Evolutionary conservation across 805 yeast genomes (phyloP).

Genomic region (Naumovozyma dairenensis): DNA sequence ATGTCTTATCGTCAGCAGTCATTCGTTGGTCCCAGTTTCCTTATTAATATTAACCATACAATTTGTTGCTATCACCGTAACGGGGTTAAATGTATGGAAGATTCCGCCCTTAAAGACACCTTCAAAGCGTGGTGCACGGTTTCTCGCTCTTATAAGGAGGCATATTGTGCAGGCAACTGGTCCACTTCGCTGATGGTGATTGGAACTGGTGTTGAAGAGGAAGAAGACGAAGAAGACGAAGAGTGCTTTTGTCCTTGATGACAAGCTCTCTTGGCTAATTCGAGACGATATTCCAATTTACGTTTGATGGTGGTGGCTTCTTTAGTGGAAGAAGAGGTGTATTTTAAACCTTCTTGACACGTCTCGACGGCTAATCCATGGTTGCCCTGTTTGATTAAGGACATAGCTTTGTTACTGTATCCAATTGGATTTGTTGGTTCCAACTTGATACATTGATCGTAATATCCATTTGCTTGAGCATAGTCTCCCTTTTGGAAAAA

Average conservation of each 20-base stretch:
- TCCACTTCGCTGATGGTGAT: constrained; percentile 37
- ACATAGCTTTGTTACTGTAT: constrained; percentile 61
- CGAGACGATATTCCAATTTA: constrained; percentile 46
- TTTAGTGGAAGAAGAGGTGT: constrained; percentile 5
- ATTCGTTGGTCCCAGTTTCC: too few relatives aligned
- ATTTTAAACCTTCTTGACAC: constrained; percentile 39
- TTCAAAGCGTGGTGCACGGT: too few relatives aligned
- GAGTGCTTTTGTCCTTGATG: too few relatives aligned
- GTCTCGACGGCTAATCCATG: constrained; percentile 42
- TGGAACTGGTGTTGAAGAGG: background rate
- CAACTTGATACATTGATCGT: constrained; percentile 44
- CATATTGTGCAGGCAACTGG: constrained; percentile 33
- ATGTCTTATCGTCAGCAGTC: too few relatives aligned
- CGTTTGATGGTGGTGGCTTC: constrained; percentile 29
- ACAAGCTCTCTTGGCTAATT: constrained; percentile 31
- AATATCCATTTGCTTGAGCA: constrained; percentile 41
- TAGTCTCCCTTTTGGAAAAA: constrained; percentile 40
- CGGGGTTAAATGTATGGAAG: too few relatives aligned
- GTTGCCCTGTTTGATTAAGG: constrained; percentile 43
- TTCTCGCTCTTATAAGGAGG: constrained; percentile 2
- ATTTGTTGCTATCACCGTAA: too few relatives aligned
- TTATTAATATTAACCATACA: too few relatives aligned
- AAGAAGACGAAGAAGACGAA: background rate
- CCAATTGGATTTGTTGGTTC: constrained; percentile 45
- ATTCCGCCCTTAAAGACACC: too few relatives aligned